These are phyloP conservation scores for Globisporangium spinosum DNA, from an alignment of 352 stramenopile genomes.

Conservation along the genomic window DNA sequence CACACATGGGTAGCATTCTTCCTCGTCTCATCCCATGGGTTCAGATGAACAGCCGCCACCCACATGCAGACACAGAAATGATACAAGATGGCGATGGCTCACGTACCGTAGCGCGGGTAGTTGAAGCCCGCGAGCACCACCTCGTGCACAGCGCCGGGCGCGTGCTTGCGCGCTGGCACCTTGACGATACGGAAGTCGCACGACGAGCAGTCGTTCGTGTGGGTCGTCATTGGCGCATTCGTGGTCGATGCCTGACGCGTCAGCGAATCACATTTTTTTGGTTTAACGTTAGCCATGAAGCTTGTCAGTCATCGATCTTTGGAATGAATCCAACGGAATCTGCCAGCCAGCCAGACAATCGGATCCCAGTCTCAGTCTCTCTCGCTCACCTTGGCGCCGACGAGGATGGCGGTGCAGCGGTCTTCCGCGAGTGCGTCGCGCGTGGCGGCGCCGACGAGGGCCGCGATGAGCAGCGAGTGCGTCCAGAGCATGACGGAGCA, in stretches of 20 bases:
- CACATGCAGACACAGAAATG: neutral
- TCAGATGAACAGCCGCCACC: neutral
- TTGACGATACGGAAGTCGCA: conserved; percentile 84
- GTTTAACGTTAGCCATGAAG: neutral
- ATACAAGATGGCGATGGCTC: neutral
- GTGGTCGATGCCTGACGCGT: conserved; percentile 48
- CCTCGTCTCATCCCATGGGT: neutral
- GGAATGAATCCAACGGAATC: neutral
- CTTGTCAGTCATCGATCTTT: neutral
- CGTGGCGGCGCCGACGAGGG: conserved; percentile 19
- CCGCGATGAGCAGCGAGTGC: conserved; percentile 15
- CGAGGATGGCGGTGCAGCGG: conserved; percentile 76
- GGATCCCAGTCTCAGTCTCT: conserved; percentile 1
- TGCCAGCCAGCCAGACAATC: neutral
- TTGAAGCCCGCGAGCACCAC: conserved; percentile 52
- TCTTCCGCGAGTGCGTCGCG: conserved; percentile 34
- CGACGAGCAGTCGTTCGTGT: conserved; percentile 80
- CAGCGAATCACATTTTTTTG: neutral
- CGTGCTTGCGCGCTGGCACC: conserved; percentile 55
- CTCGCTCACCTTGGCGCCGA: conserved; percentile 55
- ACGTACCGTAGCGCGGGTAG: conserved; percentile 76
- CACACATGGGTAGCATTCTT: neutral
- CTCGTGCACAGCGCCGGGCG: conserved; percentile 39
- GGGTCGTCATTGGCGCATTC: conserved; percentile 70
- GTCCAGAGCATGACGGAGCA: conserved; percentile 8